Base-by-base conservation (phyloP, 441 rosid species). In the Erysimum pusillum region DNA sequence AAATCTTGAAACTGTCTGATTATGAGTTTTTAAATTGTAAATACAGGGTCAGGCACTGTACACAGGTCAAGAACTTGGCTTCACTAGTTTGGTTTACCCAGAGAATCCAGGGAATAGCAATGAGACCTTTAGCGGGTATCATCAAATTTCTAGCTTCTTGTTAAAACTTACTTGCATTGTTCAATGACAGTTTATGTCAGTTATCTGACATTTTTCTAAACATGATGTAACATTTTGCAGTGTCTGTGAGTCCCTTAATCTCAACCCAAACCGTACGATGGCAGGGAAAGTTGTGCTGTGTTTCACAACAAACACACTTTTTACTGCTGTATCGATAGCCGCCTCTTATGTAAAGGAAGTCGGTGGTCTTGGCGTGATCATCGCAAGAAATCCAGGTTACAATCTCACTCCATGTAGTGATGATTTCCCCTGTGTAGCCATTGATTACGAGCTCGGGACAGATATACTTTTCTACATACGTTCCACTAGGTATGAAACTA, bases 11-110 rank as follows among this genome's bases (percentile, higher is more conserved):
- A n/a, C 1, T 28, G 14, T 45, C 58, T 63, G 53, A 39, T 52
- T 63, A 2, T 20, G 76, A 51, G 7, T 66, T 15, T 1, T 6
- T 63, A 6, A 35, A 11, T 57, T 58, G 5, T n/a, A n/a, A n/a
- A n/a, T n/a, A n/a, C 34, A 83, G 87, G 88, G 88, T 48, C 83
- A 83, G 76, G 79, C 80, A 31, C 39, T 81, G 48, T 85, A 63
- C 65, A 48, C 62, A 10, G 88, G 85, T 57, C 74, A 51, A 32
- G 83, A 77, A 34, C 62, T 80, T 20, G 75, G 65, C 15, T 81
- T 80, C 59, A 62, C 83, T 3, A 66, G 77, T 8, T 73, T 85
- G 67, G 66, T 80, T 17, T 83, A 81, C 69, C 86, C 86, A 3
- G 82, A 83, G 73, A 38, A 64, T 49, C 49, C 51, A 36, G 76